A percentile compares a stretch with the other conserved stretches of the same genome.
Evolutionary conservation across 1,284 basidiomycete genomes (phyloP).

Genomic region (Marasmius sp.): DNA sequence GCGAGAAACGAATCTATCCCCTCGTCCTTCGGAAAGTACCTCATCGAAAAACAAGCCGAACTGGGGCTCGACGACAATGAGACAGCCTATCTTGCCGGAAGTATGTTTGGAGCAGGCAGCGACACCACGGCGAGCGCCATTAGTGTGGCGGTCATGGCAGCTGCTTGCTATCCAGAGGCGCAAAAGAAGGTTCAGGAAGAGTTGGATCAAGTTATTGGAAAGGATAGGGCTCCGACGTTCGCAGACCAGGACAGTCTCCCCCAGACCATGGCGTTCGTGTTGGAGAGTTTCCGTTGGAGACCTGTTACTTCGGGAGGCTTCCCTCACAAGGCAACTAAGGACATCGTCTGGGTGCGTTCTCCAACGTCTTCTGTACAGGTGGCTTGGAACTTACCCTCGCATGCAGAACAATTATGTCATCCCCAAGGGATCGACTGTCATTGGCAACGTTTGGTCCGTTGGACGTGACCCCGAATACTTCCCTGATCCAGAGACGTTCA

Average conservation of each 20-base stretch:
- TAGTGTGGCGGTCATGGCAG: conserved; percentile 58
- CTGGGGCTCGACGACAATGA: conserved; percentile 53
- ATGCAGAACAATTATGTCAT: conserved; percentile 52
- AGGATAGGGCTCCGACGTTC: conserved; percentile 50
- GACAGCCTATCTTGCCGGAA: conserved; percentile 58
- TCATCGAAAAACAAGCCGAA: conserved; percentile 52
- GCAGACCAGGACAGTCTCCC: conserved; percentile 51
- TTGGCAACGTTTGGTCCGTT: conserved; percentile 65
- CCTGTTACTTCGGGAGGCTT: conserved; percentile 57
- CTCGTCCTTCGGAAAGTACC: conserved; percentile 54
- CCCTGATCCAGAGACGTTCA: conserved; percentile 57
- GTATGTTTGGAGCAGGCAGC: conserved; percentile 64
- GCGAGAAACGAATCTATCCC: conserved; percentile 34
- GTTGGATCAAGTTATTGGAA: conserved; percentile 58
- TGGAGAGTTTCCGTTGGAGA: conserved; percentile 64
- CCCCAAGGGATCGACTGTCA: conserved; percentile 56
- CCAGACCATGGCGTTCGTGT: conserved; percentile 59
- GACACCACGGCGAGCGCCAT: conserved; percentile 65
- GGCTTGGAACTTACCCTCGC: background rate
- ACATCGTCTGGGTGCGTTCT: conserved; percentile 54
- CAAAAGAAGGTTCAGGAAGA: conserved; percentile 59
- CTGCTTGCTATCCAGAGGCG: conserved; percentile 57
- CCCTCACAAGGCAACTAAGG: conserved; percentile 55
- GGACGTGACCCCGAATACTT: conserved; percentile 55
- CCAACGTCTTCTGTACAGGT: background rate